Evolutionary conservation across 129 eudicot genomes (phyloP).

Genomic region (Silybum marianum): DNA sequence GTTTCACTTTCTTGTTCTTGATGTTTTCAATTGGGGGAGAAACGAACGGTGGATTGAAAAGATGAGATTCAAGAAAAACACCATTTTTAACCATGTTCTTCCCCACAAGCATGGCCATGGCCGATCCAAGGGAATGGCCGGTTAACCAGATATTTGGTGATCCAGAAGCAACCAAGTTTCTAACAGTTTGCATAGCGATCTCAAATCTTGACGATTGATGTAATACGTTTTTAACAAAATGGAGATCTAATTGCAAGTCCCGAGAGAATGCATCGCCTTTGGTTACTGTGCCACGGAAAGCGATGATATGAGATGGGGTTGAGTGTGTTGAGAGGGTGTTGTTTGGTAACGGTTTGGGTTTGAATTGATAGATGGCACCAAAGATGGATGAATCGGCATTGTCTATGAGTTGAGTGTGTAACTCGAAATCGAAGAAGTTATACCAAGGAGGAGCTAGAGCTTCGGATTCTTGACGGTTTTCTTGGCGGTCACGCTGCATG

Average conservation of each 20-base stretch:
- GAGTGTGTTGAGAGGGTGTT: slow-evolving; percentile 17
- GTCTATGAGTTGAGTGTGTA: slow-evolving; percentile 60
- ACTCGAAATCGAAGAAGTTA: slow-evolving; percentile 58
- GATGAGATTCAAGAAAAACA: slow-evolving; percentile 59
- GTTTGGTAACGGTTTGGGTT: slow-evolving; percentile 27
- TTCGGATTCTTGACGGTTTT: slow-evolving; percentile 55
- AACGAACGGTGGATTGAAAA: slow-evolving; percentile 84
- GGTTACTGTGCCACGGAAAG: slow-evolving; percentile 84
- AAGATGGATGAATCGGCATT: slow-evolving; percentile 70
- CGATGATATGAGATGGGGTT: slow-evolving; percentile 60
- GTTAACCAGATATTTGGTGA: slow-evolving; percentile 60
- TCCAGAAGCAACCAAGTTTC: slow-evolving; percentile 70
- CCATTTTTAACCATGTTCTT: slow-evolving; percentile 72
- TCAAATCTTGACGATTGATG: slow-evolving; percentile 75
- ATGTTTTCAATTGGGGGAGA: slow-evolving; percentile 86
- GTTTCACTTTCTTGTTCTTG: slow-evolving; percentile 67
- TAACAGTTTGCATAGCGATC: slow-evolving; percentile 67
- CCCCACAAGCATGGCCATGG: slow-evolving; percentile 89
- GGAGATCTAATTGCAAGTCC: slow-evolving; percentile 70
- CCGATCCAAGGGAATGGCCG: slow-evolving; percentile 93
- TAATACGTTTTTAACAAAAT: slow-evolving; percentile 58
- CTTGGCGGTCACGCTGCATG: slow-evolving; percentile 82
- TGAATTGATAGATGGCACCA: slow-evolving; percentile 68
- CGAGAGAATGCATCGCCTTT: slow-evolving; percentile 70
- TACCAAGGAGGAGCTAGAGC: slow-evolving; percentile 95